Percentiles rank a stretch among this genome's conserved stretches.
These are phyloP conservation scores for Xylaria telfairii DNA, from an alignment of 495 filamentous ascomycete genomes.

Conservation along the genomic window DNA sequence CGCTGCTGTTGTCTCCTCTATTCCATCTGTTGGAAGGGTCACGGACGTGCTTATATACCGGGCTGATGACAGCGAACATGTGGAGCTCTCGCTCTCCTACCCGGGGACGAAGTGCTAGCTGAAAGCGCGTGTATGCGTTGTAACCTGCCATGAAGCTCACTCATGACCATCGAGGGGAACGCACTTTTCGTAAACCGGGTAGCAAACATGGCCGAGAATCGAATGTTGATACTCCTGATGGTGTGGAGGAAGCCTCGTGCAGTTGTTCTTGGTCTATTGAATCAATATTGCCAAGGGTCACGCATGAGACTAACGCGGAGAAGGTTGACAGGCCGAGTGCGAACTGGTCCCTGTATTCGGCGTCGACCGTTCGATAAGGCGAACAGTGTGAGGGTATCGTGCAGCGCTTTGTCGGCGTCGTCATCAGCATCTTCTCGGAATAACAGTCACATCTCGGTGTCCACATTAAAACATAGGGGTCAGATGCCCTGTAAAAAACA, in stretches of 20 bases:
- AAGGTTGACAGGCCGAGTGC: not conserved
- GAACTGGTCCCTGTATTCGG: conserved; percentile 4
- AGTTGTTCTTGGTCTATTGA: conserved; percentile 10
- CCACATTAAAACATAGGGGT: not conserved
- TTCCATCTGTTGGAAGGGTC: conserved; percentile 3
- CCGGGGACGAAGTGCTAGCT: not conserved
- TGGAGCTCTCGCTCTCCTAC: not conserved
- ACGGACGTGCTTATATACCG: conserved; percentile 24
- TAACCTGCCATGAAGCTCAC: conserved; percentile 9
- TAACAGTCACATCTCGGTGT: not conserved
- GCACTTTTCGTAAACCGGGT: not conserved
- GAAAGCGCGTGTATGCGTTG: conserved; percentile 6
- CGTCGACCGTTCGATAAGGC: not conserved
- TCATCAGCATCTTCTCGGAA: conserved; percentile 10
- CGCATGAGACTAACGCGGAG: conserved; percentile 16
- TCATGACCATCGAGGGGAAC: not conserved
- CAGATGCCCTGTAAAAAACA: conserved; percentile 3
- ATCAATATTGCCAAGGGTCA: conserved; percentile 24
- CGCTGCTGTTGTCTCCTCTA: conserved; percentile 16
- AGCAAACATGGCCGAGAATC: conserved; percentile 8
- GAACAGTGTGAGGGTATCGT: conserved; percentile 4
- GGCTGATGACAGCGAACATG: not conserved
- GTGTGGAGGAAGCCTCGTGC: conserved; percentile 21
- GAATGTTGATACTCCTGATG: conserved; percentile 4
- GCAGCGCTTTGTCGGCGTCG: conserved; percentile 10